phyloP scores from a whole-genome alignment of 129 eudicot genomes.

The Cynara cardunculus region DNA sequence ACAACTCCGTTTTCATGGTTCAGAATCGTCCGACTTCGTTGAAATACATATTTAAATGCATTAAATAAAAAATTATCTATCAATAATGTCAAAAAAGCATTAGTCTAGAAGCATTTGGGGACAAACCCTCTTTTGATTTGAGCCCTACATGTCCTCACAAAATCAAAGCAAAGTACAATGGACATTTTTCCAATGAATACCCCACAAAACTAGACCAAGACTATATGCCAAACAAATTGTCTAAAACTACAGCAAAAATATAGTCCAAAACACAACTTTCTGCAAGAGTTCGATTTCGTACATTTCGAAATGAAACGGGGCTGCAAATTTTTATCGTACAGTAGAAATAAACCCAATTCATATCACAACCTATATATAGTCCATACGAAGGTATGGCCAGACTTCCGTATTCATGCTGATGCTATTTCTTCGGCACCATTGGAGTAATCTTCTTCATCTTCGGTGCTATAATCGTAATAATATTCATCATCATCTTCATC shows the following conservation, averaged over 20 bases:
- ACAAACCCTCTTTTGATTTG: neutral
- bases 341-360: neutral
- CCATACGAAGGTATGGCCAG: conserved; percentile 9
- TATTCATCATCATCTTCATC: conserved; percentile 38
- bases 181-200: neutral
- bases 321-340: conserved; percentile 20
- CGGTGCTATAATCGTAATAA: conserved; percentile 50
- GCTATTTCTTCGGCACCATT: conserved; percentile 30
- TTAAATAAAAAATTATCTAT: neutral
- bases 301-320: conserved; percentile 6
- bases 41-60: neutral
- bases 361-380: conserved; percentile 29
- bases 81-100: neutral
- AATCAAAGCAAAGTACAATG: neutral
- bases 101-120: neutral
- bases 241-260: neutral
- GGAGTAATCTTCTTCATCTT: conserved; percentile 54
- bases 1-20: neutral
- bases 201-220: conserved; percentile 4
- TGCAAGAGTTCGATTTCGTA: neutral
- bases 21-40: neutral
- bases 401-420: conserved; percentile 6
- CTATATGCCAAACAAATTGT: neutral
- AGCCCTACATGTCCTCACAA: neutral
- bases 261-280: conserved; percentile 3